phyloP scores from a whole-genome alignment of 2,329 filamentous ascomycete genomes.

The Elsinoe batatas region DNA sequence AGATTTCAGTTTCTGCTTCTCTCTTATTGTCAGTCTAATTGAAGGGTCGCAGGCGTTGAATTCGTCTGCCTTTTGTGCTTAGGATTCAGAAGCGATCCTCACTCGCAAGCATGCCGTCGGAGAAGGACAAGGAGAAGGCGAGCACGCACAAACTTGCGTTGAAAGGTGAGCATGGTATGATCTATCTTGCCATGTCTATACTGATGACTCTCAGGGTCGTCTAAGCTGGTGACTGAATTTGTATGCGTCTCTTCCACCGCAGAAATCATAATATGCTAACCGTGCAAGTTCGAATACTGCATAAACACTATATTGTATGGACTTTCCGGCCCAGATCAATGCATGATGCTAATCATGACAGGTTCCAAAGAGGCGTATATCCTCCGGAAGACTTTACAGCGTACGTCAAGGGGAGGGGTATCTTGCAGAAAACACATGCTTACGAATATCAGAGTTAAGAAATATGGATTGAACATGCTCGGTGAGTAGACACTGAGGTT shows the following conservation, averaged over 20 bases:
- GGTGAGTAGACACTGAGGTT: constrained; percentile 36
- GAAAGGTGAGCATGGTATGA: constrained; percentile 46
- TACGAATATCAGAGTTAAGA: constrained; percentile 61
- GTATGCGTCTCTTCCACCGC: constrained; percentile 44
- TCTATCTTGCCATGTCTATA: not conserved
- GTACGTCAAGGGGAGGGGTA: constrained; percentile 39
- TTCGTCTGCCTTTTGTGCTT: not conserved
- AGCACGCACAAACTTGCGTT: constrained; percentile 93
- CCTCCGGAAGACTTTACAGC: constrained; percentile 94
- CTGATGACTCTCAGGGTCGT: constrained; percentile 43
- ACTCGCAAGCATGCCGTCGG: constrained; percentile 5
- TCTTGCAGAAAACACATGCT: not conserved
- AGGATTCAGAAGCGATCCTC: not conserved
- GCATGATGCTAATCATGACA: constrained; percentile 28
- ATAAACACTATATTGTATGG: constrained; percentile 90
- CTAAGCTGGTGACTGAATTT: constrained; percentile 90
- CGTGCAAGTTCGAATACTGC: constrained; percentile 77
- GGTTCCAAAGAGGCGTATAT: constrained; percentile 75
- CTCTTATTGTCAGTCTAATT: not conserved
- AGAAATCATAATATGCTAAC: not conserved
- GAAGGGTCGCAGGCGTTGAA: not conserved
- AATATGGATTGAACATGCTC: constrained; percentile 98
- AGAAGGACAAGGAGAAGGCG: constrained; percentile 50
- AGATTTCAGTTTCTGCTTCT: not conserved
- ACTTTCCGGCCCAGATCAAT: not conserved